Base-by-base conservation (phyloP, 352 stramenopile genomes). In the Pythium folliculosum region DNA sequence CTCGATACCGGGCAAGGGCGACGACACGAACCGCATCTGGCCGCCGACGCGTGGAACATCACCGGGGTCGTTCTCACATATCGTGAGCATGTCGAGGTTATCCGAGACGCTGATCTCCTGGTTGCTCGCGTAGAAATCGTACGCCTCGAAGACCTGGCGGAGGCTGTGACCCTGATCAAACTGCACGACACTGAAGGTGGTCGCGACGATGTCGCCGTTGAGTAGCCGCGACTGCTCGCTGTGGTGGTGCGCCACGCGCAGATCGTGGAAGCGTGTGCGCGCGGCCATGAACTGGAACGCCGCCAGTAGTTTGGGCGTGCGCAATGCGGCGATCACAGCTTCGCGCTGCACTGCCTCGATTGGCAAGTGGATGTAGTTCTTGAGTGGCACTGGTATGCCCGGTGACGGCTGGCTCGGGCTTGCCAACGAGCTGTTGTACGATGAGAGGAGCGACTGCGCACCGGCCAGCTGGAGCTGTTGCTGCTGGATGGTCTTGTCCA, bases 91-190 rank as follows among this genome's bases (percentile, higher is more conserved):
- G 19, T 38, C 61, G 16, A 68, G 61, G 14, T 22, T 35, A 19
- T 61, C 61, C 21, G 61, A 55, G 25, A 68, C 17, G 19, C 27
- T 61, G 38, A 68, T 44, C 25, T 68, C 61, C 16, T 57, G 38
- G 50, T 61, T 45, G 13, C 32, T 19, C 21, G 53, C n/a, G 32
- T 48, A 68, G 43, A 55, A 22, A 17, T 27, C n/a, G 61, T 54
- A n/a, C 25, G 38, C 50, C 0, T 51, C 30, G 23, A 45, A 68
- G 35, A 54, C 61, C 21, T 62, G 51, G 17, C 44, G 50, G 3
- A 68, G 50, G 43, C 30, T 32, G 8, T 23, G 5, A 5, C 21
- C 48, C 5, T 54, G 19, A 9, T 54, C 48, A 5, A 54, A 54
- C 21, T 27, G 48, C 5, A 30, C 22, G 48, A 54, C 22, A 54